Evolutionary conservation across 2,329 filamentous ascomycete species (phyloP), one percentile per base, ranked within the genome.

Genomic region (Diaporthe vexans): DNA sequence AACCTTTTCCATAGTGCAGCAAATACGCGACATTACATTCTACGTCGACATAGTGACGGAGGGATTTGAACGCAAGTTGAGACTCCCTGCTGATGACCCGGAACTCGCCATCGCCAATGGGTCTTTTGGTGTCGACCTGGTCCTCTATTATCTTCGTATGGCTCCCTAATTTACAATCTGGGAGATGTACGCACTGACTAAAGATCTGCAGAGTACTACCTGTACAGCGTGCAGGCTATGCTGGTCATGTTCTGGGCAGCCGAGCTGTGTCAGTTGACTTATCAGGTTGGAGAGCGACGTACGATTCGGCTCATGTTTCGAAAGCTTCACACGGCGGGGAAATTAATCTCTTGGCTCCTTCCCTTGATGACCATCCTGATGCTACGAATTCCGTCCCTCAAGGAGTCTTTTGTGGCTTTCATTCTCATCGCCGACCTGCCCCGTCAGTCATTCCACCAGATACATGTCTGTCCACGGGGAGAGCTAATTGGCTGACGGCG

Each of bases 71-170:
- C 75, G 72, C 52, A 78, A 76, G 54, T 35, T 75, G 35, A 61
- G 58, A 7, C 67, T 78, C n/a, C 79, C 74, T 10, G 59, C 76
- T 5, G 57, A 73, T 33, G 76, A 74, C 46, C 78, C 76, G 1
- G 78, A 79, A 46, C 40, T 77, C 19, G 74, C 74, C 59, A 76
- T 79, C 17, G 76, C 78, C 37, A 79, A 77, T 71, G 78, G 79
- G 4, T 80, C 79, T 1, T 73, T 74, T 8, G 79, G 79, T 9
- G 70, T 77, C 54, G 78, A 79, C 58, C 61, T 80, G 68, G 77
- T 78, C 1, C 59, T 80, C 8, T 80, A 78, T 33, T 80, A 80
- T 51, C 76, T 80, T 17, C 78, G 79, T 80, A 72, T 51, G 78
- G 21, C 24, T 33, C 19, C 24, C 15, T 4, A 19, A 19, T 69